Base-by-base conservation (phyloP, 2,329 filamentous ascomycete species). In the Pseudovirgaria hyperparasitica region DNA sequence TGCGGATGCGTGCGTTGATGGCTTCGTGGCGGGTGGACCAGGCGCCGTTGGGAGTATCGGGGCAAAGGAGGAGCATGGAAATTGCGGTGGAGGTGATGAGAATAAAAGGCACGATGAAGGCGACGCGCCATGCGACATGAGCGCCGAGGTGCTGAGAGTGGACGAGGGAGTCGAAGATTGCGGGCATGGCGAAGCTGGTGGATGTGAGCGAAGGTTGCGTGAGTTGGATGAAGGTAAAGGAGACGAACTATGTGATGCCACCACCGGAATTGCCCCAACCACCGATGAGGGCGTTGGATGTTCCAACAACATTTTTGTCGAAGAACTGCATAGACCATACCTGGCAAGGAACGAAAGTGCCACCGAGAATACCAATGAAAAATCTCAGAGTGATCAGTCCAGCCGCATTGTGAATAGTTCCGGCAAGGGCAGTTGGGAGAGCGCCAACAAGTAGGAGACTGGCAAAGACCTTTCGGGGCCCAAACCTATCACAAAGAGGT, bases 271-370 rank as follows among this genome's bases (percentile, higher is more conserved):
- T 93, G 27, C 85, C 86, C 60, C 81, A 77, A 9, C 86, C 86
- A 22, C 76, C 86, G 2, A 84, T 77, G 11, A 93, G 57, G 3
- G 82, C 79, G 47, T 93, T 94, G 34, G 84, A 82, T 5, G 82
- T 86, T 25, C 86, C 86, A 11, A 93, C 79, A 15, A 93, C 67
- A 43, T 86, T 90, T 60, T 86, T 90, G 58, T 94, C 85, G 50
- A 84, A 93, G 63, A 92, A 93, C 0, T 77, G 82, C 0, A 84
- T 93, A 7, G 78, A 82, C 82, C 85, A 93, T 5, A 92, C 86
- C 49, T 92, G 84, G 51, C 84, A 92, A 9, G 81, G 81, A 1
- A 87, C 81, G 42, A 87, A 87, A 2, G 72, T 70, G 2, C 76
- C 78, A 21, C 81, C 81, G 0, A 87, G 68, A 22, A 87, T 76